Base-by-base conservation (phyloP, 139 green algal genomes). In the Edaphochlamys debaryana region DNA sequence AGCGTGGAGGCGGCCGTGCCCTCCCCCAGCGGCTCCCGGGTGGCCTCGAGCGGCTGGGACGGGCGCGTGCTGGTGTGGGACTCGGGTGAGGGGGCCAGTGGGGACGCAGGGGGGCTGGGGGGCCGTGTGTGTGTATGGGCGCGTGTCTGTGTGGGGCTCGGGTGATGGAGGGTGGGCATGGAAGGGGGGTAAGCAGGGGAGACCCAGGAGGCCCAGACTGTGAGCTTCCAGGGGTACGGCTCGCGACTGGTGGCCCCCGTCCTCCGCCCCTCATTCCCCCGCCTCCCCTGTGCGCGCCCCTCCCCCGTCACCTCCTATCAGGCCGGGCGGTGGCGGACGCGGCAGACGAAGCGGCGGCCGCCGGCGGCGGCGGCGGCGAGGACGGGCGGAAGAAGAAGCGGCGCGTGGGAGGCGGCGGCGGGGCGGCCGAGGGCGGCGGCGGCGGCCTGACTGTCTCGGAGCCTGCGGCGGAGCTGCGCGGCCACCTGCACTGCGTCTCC, bases 401-500 rank as follows among this genome's bases (percentile, higher is more conserved):
- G 0, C 81, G 80, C 8, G 72, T 80, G 34, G 82, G 7, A 4
- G 76, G 2, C 2, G 56, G 19, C 56, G 25, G 9, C 2, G 56
- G 22, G 19, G 9, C 56, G 56, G 2, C 56, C 1, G 20, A 19
- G 20, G 68, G 36, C 11, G 69, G 27, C 36, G 67, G 32, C n/a
- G 54, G 72, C 11, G 73, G 75, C 30, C 58, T 73, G 25, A 48
- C 76, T 11, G 40, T 91, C 0, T 45, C 64, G 30, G 88, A 94
- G 82, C 82, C 71, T 19, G 67, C 68, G 19, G 40, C 19, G 9
- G 63, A 87, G 81, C 86, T 95, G 74, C 36, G 71, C 5, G 95
- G 91, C 0, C 96, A 98, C 79, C 79, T 92, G 54, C 93, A 97
- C 76, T 94, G 89, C 29, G 92, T 98, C 27, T 86, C 92, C 5